Percentiles rank a stretch among this genome's conserved stretches.
phyloP scores from a whole-genome alignment of 306 rosid genomes.

The Alnus glutinosa region DNA sequence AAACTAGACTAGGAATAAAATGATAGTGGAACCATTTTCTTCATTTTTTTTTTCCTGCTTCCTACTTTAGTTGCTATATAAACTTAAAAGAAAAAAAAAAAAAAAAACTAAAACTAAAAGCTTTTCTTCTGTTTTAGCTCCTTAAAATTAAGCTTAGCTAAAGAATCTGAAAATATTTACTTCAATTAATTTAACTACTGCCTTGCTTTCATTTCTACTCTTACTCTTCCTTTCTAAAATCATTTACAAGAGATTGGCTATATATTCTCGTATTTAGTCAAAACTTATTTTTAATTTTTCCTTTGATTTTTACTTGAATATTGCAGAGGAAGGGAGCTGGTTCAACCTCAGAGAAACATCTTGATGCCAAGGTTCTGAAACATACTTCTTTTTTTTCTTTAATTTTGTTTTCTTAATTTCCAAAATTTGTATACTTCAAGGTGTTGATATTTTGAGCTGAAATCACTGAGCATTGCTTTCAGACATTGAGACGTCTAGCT shows the following conservation, averaged over 20 bases:
- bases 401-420: background rate
- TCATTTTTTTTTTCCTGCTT: background rate
- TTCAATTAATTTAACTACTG: background rate
- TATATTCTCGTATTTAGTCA: background rate
- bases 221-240: background rate
- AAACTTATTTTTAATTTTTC: background rate
- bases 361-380: slow-evolving; percentile 77
- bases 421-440: background rate
- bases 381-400: background rate
- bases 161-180: background rate
- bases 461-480: slow-evolving; percentile 22
- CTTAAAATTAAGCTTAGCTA: background rate
- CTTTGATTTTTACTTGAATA: slow-evolving; percentile 3
- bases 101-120: too few relatives aligned
- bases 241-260: background rate
- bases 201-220: background rate
- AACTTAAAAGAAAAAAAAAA: background rate
- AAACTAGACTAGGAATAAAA: slow-evolving; percentile 8
- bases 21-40: slow-evolving; percentile 12
- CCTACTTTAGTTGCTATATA: background rate
- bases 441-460: slow-evolving; percentile 7
- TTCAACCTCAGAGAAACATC: slow-evolving; percentile 78
- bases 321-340: slow-evolving; percentile 79
- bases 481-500: slow-evolving; percentile 93
- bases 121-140: background rate